Percentiles rank a stretch among this genome's conserved stretches.
Conservation (phyloP, 768 basidiomycete genomes). For the Panaeolus cyanescens region DNA sequence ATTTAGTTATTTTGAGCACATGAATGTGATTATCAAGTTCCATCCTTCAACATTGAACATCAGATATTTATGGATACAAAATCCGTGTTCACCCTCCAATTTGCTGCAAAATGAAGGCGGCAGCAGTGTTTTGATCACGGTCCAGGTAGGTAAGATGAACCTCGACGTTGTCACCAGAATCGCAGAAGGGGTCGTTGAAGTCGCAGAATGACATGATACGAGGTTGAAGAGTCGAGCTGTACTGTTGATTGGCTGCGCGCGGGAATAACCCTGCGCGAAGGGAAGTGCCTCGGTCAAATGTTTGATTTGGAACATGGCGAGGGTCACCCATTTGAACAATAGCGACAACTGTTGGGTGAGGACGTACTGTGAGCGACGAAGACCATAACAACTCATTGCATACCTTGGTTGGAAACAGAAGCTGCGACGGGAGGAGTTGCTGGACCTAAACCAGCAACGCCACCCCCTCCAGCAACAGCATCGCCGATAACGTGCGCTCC, state of each 20-base stretch:
- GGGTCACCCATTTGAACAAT: constrained; percentile 29
- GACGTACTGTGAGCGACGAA: background rate
- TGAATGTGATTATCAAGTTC: background rate
- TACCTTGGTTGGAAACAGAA: constrained; percentile 14
- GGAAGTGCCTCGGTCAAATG: constrained; percentile 26
- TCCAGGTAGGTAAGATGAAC: constrained; percentile 25
- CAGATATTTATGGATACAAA: background rate
- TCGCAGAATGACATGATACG: constrained; percentile 27
- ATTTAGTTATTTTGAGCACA: background rate
- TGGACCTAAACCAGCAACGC: constrained; percentile 19
- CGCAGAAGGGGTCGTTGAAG: constrained; percentile 29
- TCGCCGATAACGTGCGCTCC: constrained; percentile 32
- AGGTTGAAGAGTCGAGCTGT: constrained; percentile 23
- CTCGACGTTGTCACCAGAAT: constrained; percentile 19
- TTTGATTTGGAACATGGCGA: constrained; percentile 24
- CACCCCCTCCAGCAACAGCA: constrained; percentile 26
- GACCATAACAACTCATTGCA: background rate
- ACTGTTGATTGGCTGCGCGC: constrained; percentile 19
- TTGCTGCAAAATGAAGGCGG: constrained; percentile 24
- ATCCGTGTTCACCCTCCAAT: constrained; percentile 23
- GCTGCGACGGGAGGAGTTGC: constrained; percentile 21
- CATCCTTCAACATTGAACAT: background rate
- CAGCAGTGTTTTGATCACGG: constrained; percentile 25
- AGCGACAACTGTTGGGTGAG: constrained; percentile 19
- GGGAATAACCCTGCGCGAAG: constrained; percentile 19